Percentiles rank a stretch among this genome's conserved stretches.
Evolutionary conservation across 2,329 filamentous ascomycete species (phyloP).

Genomic region (Hymenoscyphus repandus): DNA sequence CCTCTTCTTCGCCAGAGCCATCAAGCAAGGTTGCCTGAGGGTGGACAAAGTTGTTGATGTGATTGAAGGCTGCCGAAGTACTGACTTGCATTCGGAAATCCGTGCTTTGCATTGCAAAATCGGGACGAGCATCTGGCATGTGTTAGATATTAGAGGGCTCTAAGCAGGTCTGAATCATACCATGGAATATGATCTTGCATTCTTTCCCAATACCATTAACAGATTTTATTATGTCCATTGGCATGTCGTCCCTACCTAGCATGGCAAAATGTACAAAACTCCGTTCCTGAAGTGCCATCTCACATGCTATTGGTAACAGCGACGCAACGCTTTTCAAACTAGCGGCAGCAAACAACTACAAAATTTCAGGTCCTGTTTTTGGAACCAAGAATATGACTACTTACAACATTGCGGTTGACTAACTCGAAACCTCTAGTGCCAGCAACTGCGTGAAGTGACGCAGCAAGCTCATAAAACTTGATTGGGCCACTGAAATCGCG

Average conservation of each 20-base stretch:
- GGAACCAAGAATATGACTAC: slow-evolving; percentile 2
- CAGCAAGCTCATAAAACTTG: slow-evolving; percentile 59
- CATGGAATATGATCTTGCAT: slow-evolving; percentile 62
- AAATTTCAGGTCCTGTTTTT: slow-evolving; percentile 8
- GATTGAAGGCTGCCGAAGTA: slow-evolving; percentile 61
- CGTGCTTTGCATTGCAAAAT: slow-evolving; percentile 65
- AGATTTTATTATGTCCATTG: slow-evolving; percentile 61
- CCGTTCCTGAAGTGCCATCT: slow-evolving; percentile 66
- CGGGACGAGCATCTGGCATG: slow-evolving; percentile 65
- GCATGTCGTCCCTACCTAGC: slow-evolving; percentile 66
- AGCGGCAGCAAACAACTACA: slow-evolving; percentile 65
- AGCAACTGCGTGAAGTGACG: slow-evolving; percentile 55
- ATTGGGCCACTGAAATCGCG: slow-evolving; percentile 64
- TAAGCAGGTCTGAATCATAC: slow-evolving; percentile 25
- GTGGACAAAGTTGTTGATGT: slow-evolving; percentile 69
- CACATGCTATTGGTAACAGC: slow-evolving; percentile 77
- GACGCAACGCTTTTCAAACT: slow-evolving; percentile 67
- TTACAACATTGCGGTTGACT: slow-evolving; percentile 64
- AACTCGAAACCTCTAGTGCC: slow-evolving; percentile 45
- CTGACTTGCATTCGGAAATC: slow-evolving; percentile 63
- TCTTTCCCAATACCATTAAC: slow-evolving; percentile 72
- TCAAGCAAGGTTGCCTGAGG: slow-evolving; percentile 68
- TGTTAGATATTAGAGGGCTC: slow-evolving; percentile 9
- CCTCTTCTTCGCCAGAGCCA: slow-evolving; percentile 59
- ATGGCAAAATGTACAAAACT: slow-evolving; percentile 80